These are phyloP conservation scores for Microcera coccophila DNA, from an alignment of 2,329 filamentous ascomycete genomes.

Conservation along the genomic window DNA sequence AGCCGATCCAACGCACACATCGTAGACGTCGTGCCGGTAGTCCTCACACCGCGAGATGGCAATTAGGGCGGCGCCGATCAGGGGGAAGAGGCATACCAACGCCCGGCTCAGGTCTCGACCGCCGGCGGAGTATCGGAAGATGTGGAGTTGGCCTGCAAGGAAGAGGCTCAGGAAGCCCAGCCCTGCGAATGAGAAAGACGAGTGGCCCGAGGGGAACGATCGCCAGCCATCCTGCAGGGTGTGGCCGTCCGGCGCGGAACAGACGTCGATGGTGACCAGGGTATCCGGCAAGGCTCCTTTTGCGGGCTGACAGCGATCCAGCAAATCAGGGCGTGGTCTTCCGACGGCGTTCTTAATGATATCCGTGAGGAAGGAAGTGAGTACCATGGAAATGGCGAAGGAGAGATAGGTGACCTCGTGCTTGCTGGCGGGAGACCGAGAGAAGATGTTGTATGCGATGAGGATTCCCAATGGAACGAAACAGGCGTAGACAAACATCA, in stretches of 20 bases:
- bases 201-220: slow-evolving; percentile 78
- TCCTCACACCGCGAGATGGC: slow-evolving; percentile 67
- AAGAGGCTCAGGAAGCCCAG: slow-evolving; percentile 71
- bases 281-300: slow-evolving; percentile 43
- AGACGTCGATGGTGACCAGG: slow-evolving; percentile 64
- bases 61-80: slow-evolving; percentile 62
- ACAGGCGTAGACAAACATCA: slow-evolving; percentile 77
- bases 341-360: slow-evolving; percentile 86
- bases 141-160: slow-evolving; percentile 61
- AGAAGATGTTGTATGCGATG: slow-evolving; percentile 58
- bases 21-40: slow-evolving; percentile 68
- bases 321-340: slow-evolving; percentile 60
- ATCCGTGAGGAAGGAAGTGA: slow-evolving; percentile 82
- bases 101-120: slow-evolving; percentile 53
- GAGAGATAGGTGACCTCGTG: slow-evolving; percentile 81
- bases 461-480: slow-evolving; percentile 67
- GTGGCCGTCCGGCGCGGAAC: slow-evolving; percentile 66
- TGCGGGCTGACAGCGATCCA: slow-evolving; percentile 74
- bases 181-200: slow-evolving; percentile 73
- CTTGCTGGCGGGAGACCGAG: slow-evolving; percentile 67
- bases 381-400: slow-evolving; percentile 69
- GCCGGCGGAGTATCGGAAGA: slow-evolving; percentile 46
- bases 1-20: slow-evolving; percentile 59
- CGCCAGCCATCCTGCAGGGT: slow-evolving; percentile 78
- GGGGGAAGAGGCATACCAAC: slow-evolving; percentile 54